These are phyloP conservation scores for Penicillium longicatenatum DNA, from an alignment of 495 filamentous ascomycete genomes.

Conservation along the genomic window DNA sequence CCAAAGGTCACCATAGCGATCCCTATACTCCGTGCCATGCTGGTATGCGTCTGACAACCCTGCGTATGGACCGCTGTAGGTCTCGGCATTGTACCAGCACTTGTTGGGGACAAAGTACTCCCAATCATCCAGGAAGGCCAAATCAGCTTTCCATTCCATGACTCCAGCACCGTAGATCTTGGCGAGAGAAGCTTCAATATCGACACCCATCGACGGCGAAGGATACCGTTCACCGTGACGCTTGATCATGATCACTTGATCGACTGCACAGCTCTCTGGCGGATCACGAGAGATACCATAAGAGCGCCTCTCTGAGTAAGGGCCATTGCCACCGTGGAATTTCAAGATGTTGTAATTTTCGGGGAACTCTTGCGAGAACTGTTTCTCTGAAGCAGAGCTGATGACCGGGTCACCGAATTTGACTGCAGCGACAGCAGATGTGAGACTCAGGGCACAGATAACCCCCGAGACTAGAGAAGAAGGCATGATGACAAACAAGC, in stretches of 20 bases:
- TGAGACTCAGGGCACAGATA: constrained; percentile 1
- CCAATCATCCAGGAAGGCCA: constrained; percentile 54
- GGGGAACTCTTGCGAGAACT: constrained; percentile 20
- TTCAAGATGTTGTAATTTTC: constrained; percentile 23
- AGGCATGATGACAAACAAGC: not conserved
- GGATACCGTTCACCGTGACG: constrained; percentile 58
- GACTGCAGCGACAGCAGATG: constrained; percentile 5
- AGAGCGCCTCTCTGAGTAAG: constrained; percentile 22
- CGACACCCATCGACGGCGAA: constrained; percentile 19
- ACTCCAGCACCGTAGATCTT: constrained; percentile 21
- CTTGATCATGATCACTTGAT: constrained; percentile 34
- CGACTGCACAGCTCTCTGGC: constrained; percentile 23
- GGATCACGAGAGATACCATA: constrained; percentile 27
- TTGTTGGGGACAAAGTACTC: constrained; percentile 48
- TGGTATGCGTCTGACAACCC: constrained; percentile 48
- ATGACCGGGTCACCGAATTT: not conserved
- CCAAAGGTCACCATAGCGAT: constrained; percentile 48
- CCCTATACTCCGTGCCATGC: constrained; percentile 42
- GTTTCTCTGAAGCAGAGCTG: constrained; percentile 5
- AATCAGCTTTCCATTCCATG: constrained; percentile 36
- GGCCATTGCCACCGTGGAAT: constrained; percentile 19
- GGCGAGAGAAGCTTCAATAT: constrained; percentile 17
- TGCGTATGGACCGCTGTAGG: constrained; percentile 51
- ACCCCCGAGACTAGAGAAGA: not conserved
- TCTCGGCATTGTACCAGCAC: constrained; percentile 27